Conservation (phyloP, 2,329 filamentous ascomycete genomes). For the Ophiostoma novo-ulmi region DNA sequence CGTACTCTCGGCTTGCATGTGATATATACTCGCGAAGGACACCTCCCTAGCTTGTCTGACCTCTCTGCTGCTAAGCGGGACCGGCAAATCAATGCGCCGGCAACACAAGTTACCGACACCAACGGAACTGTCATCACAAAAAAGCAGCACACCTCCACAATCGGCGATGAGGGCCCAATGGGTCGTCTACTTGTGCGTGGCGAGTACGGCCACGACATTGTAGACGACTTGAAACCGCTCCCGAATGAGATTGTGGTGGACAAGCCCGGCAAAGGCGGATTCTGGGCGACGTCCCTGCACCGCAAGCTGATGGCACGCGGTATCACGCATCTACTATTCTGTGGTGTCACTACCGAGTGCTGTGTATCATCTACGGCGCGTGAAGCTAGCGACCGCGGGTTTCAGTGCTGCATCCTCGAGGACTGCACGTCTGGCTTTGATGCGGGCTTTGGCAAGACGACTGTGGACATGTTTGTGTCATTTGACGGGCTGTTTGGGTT, state of each 20-base stretch:
- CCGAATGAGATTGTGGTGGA: not conserved
- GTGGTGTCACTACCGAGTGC: not conserved
- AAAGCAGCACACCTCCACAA: not conserved
- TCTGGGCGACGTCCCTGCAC: not conserved
- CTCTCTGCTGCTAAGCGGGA: not conserved
- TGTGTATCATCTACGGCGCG: not conserved
- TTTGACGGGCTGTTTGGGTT: conserved; percentile 51
- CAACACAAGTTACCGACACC: not conserved
- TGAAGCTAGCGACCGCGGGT: not conserved
- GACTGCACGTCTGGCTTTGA: conserved; percentile 48
- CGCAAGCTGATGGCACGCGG: not conserved
- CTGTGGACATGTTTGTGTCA: conserved; percentile 47
- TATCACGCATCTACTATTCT: not conserved
- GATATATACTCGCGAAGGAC: not conserved
- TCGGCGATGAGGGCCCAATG: not conserved
- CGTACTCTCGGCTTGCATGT: not conserved
- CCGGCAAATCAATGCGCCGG: not conserved
- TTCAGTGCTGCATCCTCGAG: conserved; percentile 34
- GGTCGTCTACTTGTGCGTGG: not conserved
- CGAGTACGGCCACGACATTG: not conserved
- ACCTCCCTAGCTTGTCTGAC: not conserved
- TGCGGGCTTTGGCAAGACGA: conserved; percentile 41
- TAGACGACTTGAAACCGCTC: not conserved
- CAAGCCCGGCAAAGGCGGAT: not conserved
- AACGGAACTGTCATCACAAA: not conserved